Evolutionary conservation across 78 protist species (phyloP), one percentile per base, ranked within the genome.

Genomic region (Dictyostelium intermedium): DNA sequence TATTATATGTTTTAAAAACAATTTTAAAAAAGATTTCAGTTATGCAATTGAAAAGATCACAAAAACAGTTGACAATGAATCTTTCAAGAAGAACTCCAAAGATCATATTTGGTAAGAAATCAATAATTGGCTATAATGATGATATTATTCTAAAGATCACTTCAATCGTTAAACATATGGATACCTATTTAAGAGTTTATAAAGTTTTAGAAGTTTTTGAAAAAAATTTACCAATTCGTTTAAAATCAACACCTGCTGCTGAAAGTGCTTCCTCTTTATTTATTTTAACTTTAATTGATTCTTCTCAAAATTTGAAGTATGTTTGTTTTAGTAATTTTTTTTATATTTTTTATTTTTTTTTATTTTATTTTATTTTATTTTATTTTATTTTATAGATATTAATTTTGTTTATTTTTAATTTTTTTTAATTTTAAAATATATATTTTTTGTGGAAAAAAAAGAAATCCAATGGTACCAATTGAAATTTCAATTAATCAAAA

Each of bases 21-120:
- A 20, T 50, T 16, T 82, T 87, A 23, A 78, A 79, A 27, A 87
- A 87, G 66, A 79, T 87, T 14, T 61, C 63, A 20, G 70, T 50
- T 16, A 77, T 87, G 11, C 93, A 87, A 87, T 13, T 87, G 7
- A 87, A 79, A 43, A 53, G 93, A 87, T 77, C 93, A 27, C 93
- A 87, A 43, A 87, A 78, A 87, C 93, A 87, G 43, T 61, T 87
- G 32, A 32, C 82, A 11, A 20, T 87, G 61, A 87, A 79, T 45
- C 14, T 79, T 5, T 50, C 47, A 23, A 50, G 80, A 45, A 81
- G 93, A 30, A 87, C 27, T 39, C 93, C 93, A 77, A 76, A 32
- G 27, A 14, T 86, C 25, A 23, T 87, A 14, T 87, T 87, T 87
- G 93, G 93, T 11, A 87, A 87, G 60, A 23, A 14, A 7, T 25